Conservation (phyloP, 1,139 yeast genomes). For the Fermentozyma sake region DNA sequence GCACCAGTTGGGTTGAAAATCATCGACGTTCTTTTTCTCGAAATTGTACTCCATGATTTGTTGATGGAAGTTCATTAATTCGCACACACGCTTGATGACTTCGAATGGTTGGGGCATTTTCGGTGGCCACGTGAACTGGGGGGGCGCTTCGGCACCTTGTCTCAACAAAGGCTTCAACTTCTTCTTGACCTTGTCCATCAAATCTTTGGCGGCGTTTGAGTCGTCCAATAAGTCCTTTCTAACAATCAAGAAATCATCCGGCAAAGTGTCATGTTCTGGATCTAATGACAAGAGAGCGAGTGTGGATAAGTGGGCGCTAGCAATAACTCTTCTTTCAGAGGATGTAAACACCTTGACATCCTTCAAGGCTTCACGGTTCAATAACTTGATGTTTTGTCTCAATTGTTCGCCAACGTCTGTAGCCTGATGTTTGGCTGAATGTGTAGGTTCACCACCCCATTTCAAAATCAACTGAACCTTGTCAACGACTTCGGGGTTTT, state of each 20-base stretch:
- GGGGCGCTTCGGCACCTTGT: constrained; percentile 97
- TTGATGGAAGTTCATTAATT: constrained; percentile 89
- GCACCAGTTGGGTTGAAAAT: constrained; percentile 85
- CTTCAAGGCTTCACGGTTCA: constrained; percentile 79
- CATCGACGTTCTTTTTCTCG: constrained; percentile 56
- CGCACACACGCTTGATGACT: constrained; percentile 90
- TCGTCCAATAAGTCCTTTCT: constrained; percentile 92
- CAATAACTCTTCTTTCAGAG: constrained; percentile 89
- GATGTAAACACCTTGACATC: constrained; percentile 87
- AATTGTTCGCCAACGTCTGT: constrained; percentile 92
- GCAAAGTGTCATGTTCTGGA: constrained; percentile 48
- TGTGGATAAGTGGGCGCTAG: constrained; percentile 88
- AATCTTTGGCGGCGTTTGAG: constrained; percentile 95
- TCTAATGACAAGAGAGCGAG: constrained; percentile 73
- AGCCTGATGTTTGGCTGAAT: constrained; percentile 93
- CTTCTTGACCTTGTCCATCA: constrained; percentile 97
- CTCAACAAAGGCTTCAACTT: constrained; percentile 89
- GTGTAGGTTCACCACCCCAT: constrained; percentile 99
- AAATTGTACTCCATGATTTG: constrained; percentile 82
- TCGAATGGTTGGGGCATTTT: constrained; percentile 96
- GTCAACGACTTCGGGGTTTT: constrained; percentile 65
- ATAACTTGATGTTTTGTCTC: constrained; percentile 83
- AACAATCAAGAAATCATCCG: constrained; percentile 75
- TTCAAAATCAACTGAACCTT: constrained; percentile 93
- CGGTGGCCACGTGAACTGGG: constrained; percentile 98